These are phyloP conservation scores for Meyerozyma smithsonii DNA, from an alignment of 1,139 yeast species.

Conservation along the genomic window DNA sequence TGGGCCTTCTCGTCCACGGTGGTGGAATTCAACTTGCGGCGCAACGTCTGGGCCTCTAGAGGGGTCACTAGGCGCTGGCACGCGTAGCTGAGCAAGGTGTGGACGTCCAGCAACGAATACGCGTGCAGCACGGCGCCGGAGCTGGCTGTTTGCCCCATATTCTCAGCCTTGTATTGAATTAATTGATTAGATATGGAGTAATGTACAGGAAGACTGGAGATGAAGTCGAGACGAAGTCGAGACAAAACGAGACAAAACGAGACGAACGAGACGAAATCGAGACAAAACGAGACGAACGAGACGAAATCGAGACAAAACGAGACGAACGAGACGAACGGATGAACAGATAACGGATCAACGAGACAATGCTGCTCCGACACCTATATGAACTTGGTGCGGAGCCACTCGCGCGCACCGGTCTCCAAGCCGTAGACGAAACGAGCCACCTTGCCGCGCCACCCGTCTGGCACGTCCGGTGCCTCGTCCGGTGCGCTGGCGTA, in stretches of 20 bases:
- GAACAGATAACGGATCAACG: too few relatives aligned
- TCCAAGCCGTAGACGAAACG: constrained; percentile 27
- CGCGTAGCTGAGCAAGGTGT: background rate
- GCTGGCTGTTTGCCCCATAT: constrained; percentile 23
- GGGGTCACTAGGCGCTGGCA: background rate
- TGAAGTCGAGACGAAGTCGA: too few relatives aligned
- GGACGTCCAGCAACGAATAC: background rate
- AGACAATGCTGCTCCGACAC: too few relatives aligned
- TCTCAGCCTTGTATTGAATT: too few relatives aligned
- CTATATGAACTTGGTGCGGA: constrained; percentile 17
- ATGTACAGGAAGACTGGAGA: constrained; percentile 2
- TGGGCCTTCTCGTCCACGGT: background rate
- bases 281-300: too few relatives aligned
- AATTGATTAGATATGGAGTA: background rate
- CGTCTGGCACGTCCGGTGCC: constrained; percentile 6
- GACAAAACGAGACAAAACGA: too few relatives aligned
- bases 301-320: constrained; percentile 2
- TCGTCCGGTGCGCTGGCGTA: constrained; percentile 11
- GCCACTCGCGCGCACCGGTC: constrained; percentile 23
- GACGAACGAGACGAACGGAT: too few relatives aligned
- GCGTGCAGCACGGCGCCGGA: constrained; percentile 4
- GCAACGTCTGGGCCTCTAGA: background rate
- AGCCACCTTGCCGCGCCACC: constrained; percentile 15
- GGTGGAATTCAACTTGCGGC: background rate
- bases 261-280: too few relatives aligned